phyloP scores from a whole-genome alignment of 106 monocot species.

The Acorus gramineus region DNA sequence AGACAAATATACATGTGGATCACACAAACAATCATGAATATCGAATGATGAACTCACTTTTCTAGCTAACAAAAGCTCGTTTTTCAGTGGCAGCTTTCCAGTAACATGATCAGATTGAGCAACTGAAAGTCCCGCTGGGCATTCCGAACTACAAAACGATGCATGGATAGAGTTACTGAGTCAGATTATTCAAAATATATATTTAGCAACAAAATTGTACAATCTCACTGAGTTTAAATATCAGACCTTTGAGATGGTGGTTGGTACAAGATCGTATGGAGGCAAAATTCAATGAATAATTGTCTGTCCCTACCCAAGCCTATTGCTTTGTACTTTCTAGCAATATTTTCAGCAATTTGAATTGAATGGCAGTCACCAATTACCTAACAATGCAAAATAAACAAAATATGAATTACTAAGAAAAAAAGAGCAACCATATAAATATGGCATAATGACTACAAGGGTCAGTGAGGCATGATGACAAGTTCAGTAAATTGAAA shows the following conservation, averaged over 20 bases:
- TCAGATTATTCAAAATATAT: neutral
- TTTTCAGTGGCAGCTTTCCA: slow-evolving; percentile 68
- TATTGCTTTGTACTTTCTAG: slow-evolving; percentile 39
- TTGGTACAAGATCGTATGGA: slow-evolving; percentile 67
- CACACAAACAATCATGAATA: no score
- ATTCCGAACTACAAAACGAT: slow-evolving; percentile 33
- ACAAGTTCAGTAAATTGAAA: neutral
- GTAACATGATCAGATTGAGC: slow-evolving; percentile 68
- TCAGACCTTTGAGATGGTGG: slow-evolving; percentile 60
- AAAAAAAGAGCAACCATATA: neutral
- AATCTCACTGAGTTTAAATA: neutral
- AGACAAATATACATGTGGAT: no score
- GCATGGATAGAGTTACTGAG: neutral
- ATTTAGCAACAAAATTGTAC: neutral
- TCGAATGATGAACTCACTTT: slow-evolving; percentile 34
- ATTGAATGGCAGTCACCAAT: slow-evolving; percentile 75
- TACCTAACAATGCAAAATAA: slow-evolving; percentile 32
- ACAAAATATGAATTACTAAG: neutral
- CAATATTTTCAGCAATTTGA: slow-evolving; percentile 51
- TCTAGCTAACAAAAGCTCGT: slow-evolving; percentile 50
- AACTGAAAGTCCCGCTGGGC: slow-evolving; percentile 68
- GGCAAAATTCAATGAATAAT: slow-evolving; percentile 85
- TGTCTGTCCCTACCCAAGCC: slow-evolving; percentile 32
- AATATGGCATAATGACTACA: neutral
- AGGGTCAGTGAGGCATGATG: no score